Conservation (phyloP, 768 basidiomycete genomes). For the Inosperma sp. region DNA sequence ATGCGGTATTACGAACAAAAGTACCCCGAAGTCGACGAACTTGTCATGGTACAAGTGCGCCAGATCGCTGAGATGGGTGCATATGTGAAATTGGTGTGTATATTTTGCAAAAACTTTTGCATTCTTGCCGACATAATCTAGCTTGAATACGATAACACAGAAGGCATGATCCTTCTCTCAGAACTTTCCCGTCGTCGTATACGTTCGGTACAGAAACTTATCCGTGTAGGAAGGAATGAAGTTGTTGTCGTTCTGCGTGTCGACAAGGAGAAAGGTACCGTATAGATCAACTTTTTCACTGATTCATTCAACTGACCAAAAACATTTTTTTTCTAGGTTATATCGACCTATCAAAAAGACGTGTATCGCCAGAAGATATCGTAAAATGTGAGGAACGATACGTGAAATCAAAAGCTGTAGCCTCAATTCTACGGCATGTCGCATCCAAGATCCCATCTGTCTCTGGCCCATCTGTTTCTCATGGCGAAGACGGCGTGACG, state of each 20-base stretch:
- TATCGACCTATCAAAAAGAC: conserved; percentile 97
- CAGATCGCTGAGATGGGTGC: conserved; percentile 99
- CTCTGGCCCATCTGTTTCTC: conserved; percentile 30
- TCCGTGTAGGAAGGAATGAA: conserved; percentile 95
- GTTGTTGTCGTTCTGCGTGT: conserved; percentile 97
- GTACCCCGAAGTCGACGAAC: conserved; percentile 95
- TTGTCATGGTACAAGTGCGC: conserved; percentile 99
- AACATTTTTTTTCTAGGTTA: conserved; percentile 55
- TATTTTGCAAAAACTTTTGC: background rate
- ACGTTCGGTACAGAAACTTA: conserved; percentile 95
- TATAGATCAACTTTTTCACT: background rate
- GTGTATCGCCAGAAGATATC: conserved; percentile 97
- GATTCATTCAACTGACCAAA: background rate
- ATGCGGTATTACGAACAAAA: conserved; percentile 94
- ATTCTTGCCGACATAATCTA: conserved; percentile 25
- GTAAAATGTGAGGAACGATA: conserved; percentile 98
- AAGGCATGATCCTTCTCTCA: conserved; percentile 99
- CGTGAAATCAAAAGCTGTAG: conserved; percentile 96
- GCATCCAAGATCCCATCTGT: conserved; percentile 71
- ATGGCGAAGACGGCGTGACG: conserved; percentile 12
- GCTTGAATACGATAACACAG: conserved; percentile 99
- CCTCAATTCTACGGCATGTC: conserved; percentile 89
- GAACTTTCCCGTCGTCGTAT: conserved; percentile 96
- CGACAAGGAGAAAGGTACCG: conserved; percentile 95
- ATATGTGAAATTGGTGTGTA: conserved; percentile 90